Evolutionary conservation across 805 yeast genomes (phyloP).

Genomic region (Zygotorulaspora chibaensis): DNA sequence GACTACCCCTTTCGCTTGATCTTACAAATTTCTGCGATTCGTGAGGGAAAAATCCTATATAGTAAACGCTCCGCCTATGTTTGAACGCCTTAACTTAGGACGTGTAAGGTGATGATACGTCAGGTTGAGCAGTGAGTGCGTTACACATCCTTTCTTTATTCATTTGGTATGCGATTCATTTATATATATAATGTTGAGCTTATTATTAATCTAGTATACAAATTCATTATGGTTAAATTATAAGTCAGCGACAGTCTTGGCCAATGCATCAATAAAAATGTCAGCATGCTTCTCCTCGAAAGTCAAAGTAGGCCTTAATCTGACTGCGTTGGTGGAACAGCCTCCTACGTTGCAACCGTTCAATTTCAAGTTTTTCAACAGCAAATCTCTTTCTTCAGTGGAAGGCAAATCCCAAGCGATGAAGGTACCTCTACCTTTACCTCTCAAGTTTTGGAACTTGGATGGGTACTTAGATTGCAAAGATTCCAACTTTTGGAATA

Average conservation of each 20-base stretch:
- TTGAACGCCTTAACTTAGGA: too few species aligned
- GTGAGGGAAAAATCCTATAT: too few species aligned
- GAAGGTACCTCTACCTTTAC: slow-evolving; percentile 59
- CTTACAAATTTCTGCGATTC: too few species aligned
- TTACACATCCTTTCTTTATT: too few species aligned
- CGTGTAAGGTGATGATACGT: too few species aligned
- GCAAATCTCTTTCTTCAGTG: slow-evolving; percentile 42
- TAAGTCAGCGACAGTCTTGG: slow-evolving; percentile 32
- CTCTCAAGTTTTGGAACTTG: slow-evolving; percentile 49
- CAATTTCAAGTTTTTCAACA: slow-evolving; percentile 43
- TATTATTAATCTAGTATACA: background rate
- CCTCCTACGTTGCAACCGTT: slow-evolving; percentile 66
- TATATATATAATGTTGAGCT: background rate
- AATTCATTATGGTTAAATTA: slow-evolving; percentile 4
- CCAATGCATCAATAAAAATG: slow-evolving; percentile 43
- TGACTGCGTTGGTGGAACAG: slow-evolving; percentile 53
- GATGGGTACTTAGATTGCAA: slow-evolving; percentile 40
- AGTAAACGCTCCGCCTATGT: too few species aligned
- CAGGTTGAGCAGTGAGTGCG: too few species aligned
- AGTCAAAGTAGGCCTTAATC: slow-evolving; percentile 63
- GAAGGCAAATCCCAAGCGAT: slow-evolving; percentile 58
- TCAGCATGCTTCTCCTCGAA: slow-evolving; percentile 62
- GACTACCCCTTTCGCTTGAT: too few species aligned
- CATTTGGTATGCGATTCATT: too few species aligned
- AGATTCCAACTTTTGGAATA: slow-evolving; percentile 41